Base-by-base conservation (phyloP, 345 rosid genomes). In the Dimocarpus longan region DNA sequence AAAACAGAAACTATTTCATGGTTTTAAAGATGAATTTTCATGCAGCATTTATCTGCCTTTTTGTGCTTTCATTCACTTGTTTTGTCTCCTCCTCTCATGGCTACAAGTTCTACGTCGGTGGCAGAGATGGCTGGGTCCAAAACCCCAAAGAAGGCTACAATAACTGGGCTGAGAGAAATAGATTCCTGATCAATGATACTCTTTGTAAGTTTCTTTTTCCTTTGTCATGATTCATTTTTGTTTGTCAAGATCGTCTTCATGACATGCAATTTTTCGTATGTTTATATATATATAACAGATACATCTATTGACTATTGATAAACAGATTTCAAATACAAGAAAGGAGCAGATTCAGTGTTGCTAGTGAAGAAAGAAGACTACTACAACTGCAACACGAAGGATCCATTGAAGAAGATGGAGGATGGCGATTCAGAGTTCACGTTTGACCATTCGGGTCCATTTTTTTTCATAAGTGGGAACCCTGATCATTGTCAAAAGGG, bases 131-230 rank as follows among this genome's bases (percentile, higher is more conserved):
- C 3, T 92, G 98, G 98, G 86, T 70, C 10, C 5, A 75, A 5
- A 76, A 82, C 8, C 96, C 95, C 5, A 40, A 59, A 5, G 89
- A 89, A 73, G 70, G 22, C 0, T 94, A 87, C 83, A 78, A 65
- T 62, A 72, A 86, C 24, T 93, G 97, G 97, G 85, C 95, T 48
- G 84, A 8, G 52, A 86, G 85, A 80, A 79, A 72, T 75, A 83
- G 97, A 65, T 91, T 94, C 72, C 82, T 52, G 46, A 82, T 91
- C 72, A 84, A 94, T 70, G 98, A 94, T 73, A 86, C 87, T 21
- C 84, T 91, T 3, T 72, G 97, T 91, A 86, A 79, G 88, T 80
- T 32, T 46, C 4, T 26, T 8, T 0, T 1, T 65, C 65, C 8
- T 22, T 64, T 18, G 0, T 9, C 9, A 6, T 28, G 12, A 46